Base-by-base conservation (phyloP, 768 basidiomycete species). In the Termitomyces sp. region DNA sequence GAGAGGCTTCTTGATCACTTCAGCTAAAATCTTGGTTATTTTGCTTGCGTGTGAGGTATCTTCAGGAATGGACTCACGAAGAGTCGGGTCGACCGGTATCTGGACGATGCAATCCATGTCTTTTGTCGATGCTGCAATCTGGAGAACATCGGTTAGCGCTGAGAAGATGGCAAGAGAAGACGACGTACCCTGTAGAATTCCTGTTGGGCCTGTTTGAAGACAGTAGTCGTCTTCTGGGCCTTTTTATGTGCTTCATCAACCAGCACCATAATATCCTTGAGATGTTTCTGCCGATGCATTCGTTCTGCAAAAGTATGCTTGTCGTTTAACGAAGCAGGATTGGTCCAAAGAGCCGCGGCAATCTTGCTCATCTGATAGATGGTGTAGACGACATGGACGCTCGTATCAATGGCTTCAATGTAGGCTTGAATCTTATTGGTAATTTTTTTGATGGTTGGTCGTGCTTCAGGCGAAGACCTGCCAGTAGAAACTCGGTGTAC, bases 71-170 rank as follows among this genome's bases (percentile, higher is more conserved):
- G 9, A 35, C 75, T 56, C 40, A 77, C 78, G 67, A 55, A 75
- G 73, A 39, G 71, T 67, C 24, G 73, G 70, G 66, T 77, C 76
- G 15, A 74, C 70, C 2, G 75, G 74, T n/a, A 79, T 70, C 6
- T 73, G 60, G 2, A 79, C 70, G 18, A 71, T 65, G 15, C 63
- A 62, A 39, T 63, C 69, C 38, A 70, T 73, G 55, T 76, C 73
- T 60, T 78, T 79, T 2, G 77, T 78, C 5, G 67, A 65, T 2
- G 78, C 77, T 32, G 77, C 75, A 56, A 79, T 74, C 78, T 79
- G n/a, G 3, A 28, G 54, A 36, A 32, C 36, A 51, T 54, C 22
- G n/a, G 24, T 51, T 39, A 49, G 24, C 44, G 16, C 35, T 3
- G 42, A 42, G 52, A 45, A n/a, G 9, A 22, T 44, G 2, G 20